Evolutionary conservation across 139 green algal species (phyloP).

Genomic region (Chlorella vulgaris): DNA sequence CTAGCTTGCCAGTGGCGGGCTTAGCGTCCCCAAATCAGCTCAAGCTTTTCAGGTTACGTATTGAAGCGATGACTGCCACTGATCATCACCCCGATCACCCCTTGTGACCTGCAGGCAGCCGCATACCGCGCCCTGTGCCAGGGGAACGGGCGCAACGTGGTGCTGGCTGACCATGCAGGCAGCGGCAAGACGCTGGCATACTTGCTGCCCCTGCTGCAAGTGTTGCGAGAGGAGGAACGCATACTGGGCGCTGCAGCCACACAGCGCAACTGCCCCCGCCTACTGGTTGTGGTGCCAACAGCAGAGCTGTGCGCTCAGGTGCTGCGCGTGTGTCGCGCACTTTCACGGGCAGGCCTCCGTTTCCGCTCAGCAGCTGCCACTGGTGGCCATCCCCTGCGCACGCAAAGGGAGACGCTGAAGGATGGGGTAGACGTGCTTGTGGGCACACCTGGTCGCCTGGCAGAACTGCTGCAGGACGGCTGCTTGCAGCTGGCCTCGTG

Average conservation of each 20-base stretch:
- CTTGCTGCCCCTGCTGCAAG: constrained; percentile 81
- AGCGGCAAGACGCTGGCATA: constrained; percentile 94
- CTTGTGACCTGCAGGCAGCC: constrained; percentile 44
- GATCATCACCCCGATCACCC: not conserved
- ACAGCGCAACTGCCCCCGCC: constrained; percentile 38
- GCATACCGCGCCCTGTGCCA: constrained; percentile 32
- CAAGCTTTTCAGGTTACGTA: too few relatives aligned
- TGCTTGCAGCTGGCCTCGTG: constrained; percentile 58
- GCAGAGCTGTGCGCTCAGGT: constrained; percentile 64
- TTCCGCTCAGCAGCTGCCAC: constrained; percentile 64
- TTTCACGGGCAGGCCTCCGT: constrained; percentile 36
- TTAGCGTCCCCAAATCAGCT: too few relatives aligned
- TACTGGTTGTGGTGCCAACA: constrained; percentile 73
- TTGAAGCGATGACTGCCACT: not conserved
- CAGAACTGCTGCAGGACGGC: constrained; percentile 55
- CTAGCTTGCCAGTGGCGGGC: too few relatives aligned
- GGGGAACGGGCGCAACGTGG: constrained; percentile 41
- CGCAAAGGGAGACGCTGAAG: constrained; percentile 68
- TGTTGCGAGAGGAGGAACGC: constrained; percentile 56
- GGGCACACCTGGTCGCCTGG: constrained; percentile 75
- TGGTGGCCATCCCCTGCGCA: constrained; percentile 64
- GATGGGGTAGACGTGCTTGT: constrained; percentile 84
- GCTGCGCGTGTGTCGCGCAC: constrained; percentile 43
- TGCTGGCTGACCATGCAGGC: constrained; percentile 85
- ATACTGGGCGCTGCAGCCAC: constrained; percentile 34